Evolutionary conservation across 106 monocot genomes (phyloP).

Genomic region (Dioscorea zingiberensis): DNA sequence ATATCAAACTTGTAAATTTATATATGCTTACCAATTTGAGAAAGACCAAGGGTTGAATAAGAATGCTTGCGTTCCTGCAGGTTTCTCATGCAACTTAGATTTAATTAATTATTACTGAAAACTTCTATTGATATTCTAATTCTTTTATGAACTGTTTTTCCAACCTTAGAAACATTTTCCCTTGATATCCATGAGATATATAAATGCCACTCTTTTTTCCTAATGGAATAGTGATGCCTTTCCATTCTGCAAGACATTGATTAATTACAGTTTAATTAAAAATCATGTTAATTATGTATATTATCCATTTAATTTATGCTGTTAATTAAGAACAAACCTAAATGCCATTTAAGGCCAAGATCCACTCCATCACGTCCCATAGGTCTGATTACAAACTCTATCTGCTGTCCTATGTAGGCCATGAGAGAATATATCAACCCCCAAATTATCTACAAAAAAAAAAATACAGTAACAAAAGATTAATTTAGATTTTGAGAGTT

Average conservation of each 20-base stretch:
- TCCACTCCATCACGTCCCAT: background rate
- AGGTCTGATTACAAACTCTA: conserved; percentile 19
- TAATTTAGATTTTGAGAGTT: background rate
- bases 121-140: too few species aligned
- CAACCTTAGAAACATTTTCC: conserved; percentile 12
- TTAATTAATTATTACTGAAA: background rate
- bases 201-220: conserved; percentile 15
- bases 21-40: conserved; percentile 14
- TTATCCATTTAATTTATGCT: background rate
- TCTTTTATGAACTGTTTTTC: too few species aligned
- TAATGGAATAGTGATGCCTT: conserved; percentile 1
- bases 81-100: background rate
- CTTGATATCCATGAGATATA: conserved; percentile 13
- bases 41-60: conserved; percentile 11
- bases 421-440: conserved; percentile 5
- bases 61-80: conserved; percentile 13
- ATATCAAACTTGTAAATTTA: background rate
- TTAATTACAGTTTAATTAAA: too few species aligned
- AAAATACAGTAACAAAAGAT: background rate
- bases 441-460: conserved; percentile 14
- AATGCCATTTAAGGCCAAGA: conserved; percentile 8
- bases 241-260: conserved; percentile 20
- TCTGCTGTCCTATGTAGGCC: conserved; percentile 5
- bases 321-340: conserved; percentile 9
- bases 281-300: too few species aligned